Conservation (phyloP, 371 early-diverging fungal genomes). For the Conidiobolus incongruus region DNA sequence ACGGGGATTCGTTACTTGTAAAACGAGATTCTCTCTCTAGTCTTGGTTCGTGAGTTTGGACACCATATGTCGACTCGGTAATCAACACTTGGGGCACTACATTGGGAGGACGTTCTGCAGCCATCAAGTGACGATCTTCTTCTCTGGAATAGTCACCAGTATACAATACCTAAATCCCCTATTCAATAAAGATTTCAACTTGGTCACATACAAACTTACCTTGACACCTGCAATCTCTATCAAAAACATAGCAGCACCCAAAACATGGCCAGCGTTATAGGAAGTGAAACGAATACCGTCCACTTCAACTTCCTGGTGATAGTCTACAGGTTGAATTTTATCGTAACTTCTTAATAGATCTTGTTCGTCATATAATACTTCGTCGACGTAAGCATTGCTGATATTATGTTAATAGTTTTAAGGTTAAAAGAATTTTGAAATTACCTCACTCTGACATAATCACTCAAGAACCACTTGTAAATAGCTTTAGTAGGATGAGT, state of each 20-base stretch:
- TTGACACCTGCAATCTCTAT: slow-evolving; percentile 95
- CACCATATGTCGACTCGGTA: slow-evolving; percentile 98
- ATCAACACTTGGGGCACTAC: slow-evolving; percentile 84
- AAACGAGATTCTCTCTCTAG: slow-evolving; percentile 91
- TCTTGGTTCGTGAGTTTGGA: slow-evolving; percentile 93
- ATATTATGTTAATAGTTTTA: not conserved
- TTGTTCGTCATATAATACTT: slow-evolving; percentile 87
- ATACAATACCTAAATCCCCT: slow-evolving; percentile 46
- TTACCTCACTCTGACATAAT: slow-evolving; percentile 88
- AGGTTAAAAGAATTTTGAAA: not conserved
- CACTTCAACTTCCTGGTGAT: slow-evolving; percentile 91
- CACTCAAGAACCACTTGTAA: slow-evolving; percentile 94
- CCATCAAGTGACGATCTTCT: slow-evolving; percentile 99
- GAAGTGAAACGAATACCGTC: slow-evolving; percentile 93
- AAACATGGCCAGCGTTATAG: slow-evolving; percentile 98
- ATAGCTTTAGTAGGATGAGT: slow-evolving; percentile 99
- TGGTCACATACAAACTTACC: slow-evolving; percentile 8
- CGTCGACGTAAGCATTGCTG: slow-evolving; percentile 65
- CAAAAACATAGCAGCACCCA: slow-evolving; percentile 99
- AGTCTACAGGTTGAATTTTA: slow-evolving; percentile 94
- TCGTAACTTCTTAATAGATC: slow-evolving; percentile 84
- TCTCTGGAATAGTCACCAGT: slow-evolving; percentile 99
- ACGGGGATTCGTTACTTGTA: slow-evolving; percentile 23
- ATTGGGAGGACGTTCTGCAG: slow-evolving; percentile 83
- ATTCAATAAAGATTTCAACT: not conserved